Base-by-base conservation (phyloP, 805 yeast genomes). In the Starmera amethionina region DNA sequence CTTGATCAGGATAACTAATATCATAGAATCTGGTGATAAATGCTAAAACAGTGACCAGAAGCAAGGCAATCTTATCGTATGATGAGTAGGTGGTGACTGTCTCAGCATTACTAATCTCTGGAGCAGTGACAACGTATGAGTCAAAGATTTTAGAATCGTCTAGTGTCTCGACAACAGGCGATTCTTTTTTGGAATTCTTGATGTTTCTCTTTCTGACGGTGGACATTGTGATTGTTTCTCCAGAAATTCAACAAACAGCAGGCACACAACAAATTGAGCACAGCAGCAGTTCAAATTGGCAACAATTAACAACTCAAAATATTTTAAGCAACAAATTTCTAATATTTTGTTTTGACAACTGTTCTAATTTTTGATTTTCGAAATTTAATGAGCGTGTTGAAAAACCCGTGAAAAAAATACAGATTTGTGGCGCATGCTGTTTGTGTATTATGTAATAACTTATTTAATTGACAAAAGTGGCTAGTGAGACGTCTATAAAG, bases 1-100 rank as follows among this genome's bases (percentile, higher is more conserved):
- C 94, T 57, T 80, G 81, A 45, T 70, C 68, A 3, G 94, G 94
- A 37, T 63, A 67, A 58, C 78, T 69, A 41, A 84, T 70, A 43
- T 66, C 68, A 47, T 72, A 71, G 59, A 82, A 82, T 54, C 95
- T 67, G 5, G 79, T 70, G 3, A 68, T 68, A 49, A 87, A 79
- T 10, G 94, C 83, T 31, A 80, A 50, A 0, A 69, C 49, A 0
- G 96, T 86, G 49, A 88, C 72, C 10, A 75, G 41, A 14, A 75
- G 51, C 14, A 82, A 73, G 35, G 78, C 79, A 37, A 70, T 46
- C 43, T 66, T 63, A 42, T 69, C 64, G 45, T 15, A 28, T 4
- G 35, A 15, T 8, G 44, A 5, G 30, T 19, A 14, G 5, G 28
- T 14, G n/a, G 38, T 35, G 34, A 35, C 33, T 2, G 31, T 27